A percentile compares a stretch with the other conserved stretches of the same genome.
phyloP scores from a whole-genome alignment of 805 yeast species.

The Cephaloascus albidus region DNA sequence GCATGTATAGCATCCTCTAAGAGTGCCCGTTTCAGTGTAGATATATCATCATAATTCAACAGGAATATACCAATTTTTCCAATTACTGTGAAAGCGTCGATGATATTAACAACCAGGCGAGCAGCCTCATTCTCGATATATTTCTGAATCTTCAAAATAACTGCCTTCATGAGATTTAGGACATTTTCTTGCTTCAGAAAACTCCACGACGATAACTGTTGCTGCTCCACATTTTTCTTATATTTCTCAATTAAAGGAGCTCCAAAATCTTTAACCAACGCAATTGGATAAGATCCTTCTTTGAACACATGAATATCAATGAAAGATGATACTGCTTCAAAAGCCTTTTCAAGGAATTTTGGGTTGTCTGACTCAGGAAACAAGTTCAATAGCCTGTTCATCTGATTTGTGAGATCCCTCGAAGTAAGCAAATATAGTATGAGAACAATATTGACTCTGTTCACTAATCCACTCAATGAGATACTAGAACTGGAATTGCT shows the following conservation, averaged over 20 bases:
- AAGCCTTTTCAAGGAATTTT: neutral
- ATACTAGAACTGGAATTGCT: neutral
- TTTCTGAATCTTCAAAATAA: no score
- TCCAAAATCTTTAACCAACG: neutral
- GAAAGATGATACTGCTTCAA: neutral
- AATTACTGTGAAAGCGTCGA: neutral
- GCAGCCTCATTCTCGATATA: neutral
- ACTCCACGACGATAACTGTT: no score
- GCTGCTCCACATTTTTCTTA: neutral
- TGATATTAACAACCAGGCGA: no score
- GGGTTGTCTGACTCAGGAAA: neutral
- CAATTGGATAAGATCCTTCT: neutral
- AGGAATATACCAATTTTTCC: neutral
- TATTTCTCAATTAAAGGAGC: neutral
- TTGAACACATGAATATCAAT: neutral
- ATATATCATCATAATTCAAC: neutral
- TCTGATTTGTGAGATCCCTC: conserved; percentile 20
- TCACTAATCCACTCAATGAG: neutral
- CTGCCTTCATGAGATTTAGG: no score
- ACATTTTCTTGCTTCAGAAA: neutral
- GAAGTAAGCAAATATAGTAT: conserved; percentile 15
- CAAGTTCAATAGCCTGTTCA: conserved; percentile 11
- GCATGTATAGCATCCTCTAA: neutral
- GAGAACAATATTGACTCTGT: neutral
- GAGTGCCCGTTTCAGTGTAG: neutral